Conservation (phyloP, 495 filamentous ascomycete genomes). For the Hyaloscypha finlandica region DNA sequence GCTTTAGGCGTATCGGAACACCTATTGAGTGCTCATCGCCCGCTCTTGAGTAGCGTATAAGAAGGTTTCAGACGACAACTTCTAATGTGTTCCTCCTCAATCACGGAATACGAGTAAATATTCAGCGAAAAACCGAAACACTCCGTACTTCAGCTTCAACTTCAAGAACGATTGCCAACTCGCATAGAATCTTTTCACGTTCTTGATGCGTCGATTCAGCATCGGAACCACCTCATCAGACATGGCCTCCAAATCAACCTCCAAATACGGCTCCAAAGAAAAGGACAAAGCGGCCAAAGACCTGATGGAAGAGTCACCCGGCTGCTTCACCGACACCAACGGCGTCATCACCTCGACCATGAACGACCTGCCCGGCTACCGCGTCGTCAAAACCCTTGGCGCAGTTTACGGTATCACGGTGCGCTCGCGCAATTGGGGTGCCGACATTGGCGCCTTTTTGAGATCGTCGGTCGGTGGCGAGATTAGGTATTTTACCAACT, state of each 20-base stretch:
- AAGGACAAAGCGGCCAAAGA: slow-evolving; percentile 9
- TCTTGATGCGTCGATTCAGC: slow-evolving; percentile 6
- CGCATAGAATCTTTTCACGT: not conserved
- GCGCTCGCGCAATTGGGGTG: slow-evolving; percentile 55
- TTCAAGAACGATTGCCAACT: not conserved
- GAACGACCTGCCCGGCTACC: slow-evolving; percentile 58
- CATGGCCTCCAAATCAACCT: not conserved
- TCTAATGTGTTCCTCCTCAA: too few relatives aligned
- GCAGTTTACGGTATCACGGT: slow-evolving; percentile 62
- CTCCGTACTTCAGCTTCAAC: not conserved
- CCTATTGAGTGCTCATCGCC: not conserved
- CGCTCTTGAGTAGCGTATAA: not conserved
- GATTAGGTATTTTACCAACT: slow-evolving; percentile 56
- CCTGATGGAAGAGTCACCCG: slow-evolving; percentile 9
- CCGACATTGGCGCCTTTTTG: slow-evolving; percentile 47
- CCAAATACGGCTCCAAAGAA: not conserved
- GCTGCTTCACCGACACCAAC: slow-evolving; percentile 61
- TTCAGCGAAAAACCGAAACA: not conserved
- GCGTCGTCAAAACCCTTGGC: slow-evolving; percentile 56
- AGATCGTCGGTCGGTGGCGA: slow-evolving; percentile 58
- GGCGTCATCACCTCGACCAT: slow-evolving; percentile 57
- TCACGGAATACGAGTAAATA: not conserved
- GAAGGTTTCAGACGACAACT: not conserved
- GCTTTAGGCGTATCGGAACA: not conserved
- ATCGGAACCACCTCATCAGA: not conserved